Evolutionary conservation across 2,329 filamentous ascomycete species (phyloP), one percentile per base, ranked within the genome.

Genomic region (Trichoderma gracile): DNA sequence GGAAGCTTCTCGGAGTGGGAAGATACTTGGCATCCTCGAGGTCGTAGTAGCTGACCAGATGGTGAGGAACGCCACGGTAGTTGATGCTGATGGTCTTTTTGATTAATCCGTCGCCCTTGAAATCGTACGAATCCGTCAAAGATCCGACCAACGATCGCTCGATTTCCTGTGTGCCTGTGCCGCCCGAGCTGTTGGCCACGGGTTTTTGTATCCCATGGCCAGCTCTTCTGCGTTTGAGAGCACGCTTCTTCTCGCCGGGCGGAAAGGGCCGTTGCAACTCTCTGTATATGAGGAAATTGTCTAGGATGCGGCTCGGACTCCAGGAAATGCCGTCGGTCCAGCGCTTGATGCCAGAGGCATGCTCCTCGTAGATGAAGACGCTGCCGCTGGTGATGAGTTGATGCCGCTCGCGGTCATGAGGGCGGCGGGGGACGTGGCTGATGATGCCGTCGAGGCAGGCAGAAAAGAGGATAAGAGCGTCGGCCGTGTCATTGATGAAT

Each of bases 291-390:
- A 96, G 83, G 70, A 92, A 96, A 73, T 95, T 95, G 65, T 89
- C 89, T 54, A 94, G 81, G 54, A 96, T 94, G 17, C 90, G 88
- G 75, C 89, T 96, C 0, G 93, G 93, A 70, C 91, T 96, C 93
- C 93, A 97, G 7, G 89, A 89, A 12, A 94, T 86, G 15, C 93
- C 93, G 70, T 97, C 93, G 0, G 93, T 97, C 93, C 93, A 97
- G 63, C 93, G 84, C 79, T 96, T 96, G 78, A 97, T 96, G 5
- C 92, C 92, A 0, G 93, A 96, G 0, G 91, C 89, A 67, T 92
- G 89, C 75, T 97, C 92, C 72, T 96, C 92, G 75, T 97, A 97
- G 69, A 97, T 91, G 77, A 97, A 95, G 53, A 97, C 86, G 69
- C 90, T 89, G 42, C 93, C 93, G 69, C 92, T 96, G 69, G 85